These are phyloP conservation scores for Fraxinus angustifolia DNA, from an alignment of 305 asterid species.

Conservation along the genomic window DNA sequence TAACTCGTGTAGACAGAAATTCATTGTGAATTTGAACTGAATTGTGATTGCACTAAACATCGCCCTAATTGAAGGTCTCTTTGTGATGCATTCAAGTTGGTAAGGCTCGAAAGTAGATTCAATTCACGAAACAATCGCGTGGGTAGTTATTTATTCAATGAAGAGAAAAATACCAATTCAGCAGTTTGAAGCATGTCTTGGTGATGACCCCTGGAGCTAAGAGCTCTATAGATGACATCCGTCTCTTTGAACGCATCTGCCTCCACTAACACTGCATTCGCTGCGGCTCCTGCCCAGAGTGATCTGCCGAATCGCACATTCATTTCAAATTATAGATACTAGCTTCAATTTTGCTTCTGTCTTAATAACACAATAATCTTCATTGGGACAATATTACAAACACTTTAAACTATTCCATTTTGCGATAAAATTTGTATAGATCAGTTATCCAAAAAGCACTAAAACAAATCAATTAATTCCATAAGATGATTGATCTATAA, in stretches of 20 bases:
- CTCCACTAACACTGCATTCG: slow-evolving; percentile 81
- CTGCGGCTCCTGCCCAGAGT: slow-evolving; percentile 74
- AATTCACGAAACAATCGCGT: not conserved
- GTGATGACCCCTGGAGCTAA: slow-evolving; percentile 79
- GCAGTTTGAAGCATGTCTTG: slow-evolving; percentile 97
- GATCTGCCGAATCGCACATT: slow-evolving; percentile 41
- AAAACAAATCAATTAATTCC: not conserved
- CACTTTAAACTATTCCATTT: not conserved
- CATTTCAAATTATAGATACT: not conserved
- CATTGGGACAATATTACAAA: not conserved
- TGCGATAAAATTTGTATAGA: not conserved
- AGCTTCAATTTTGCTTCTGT: not conserved
- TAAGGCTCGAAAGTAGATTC: not conserved
- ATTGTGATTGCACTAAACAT: not conserved
- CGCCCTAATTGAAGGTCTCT: not conserved
- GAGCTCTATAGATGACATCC: slow-evolving; percentile 77
- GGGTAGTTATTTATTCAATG: not conserved
- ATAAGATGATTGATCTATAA: not conserved
- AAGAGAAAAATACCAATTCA: slow-evolving; percentile 53
- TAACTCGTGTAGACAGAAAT: not conserved
- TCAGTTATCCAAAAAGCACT: not conserved
- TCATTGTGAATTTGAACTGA: not conserved
- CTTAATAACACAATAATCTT: not conserved
- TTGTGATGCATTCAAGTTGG: not conserved
- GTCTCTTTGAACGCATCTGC: slow-evolving; percentile 97